Evolutionary conservation across 2,329 filamentous ascomycete species (phyloP).

Genomic region (Akanthomyces uredinophilus): DNA sequence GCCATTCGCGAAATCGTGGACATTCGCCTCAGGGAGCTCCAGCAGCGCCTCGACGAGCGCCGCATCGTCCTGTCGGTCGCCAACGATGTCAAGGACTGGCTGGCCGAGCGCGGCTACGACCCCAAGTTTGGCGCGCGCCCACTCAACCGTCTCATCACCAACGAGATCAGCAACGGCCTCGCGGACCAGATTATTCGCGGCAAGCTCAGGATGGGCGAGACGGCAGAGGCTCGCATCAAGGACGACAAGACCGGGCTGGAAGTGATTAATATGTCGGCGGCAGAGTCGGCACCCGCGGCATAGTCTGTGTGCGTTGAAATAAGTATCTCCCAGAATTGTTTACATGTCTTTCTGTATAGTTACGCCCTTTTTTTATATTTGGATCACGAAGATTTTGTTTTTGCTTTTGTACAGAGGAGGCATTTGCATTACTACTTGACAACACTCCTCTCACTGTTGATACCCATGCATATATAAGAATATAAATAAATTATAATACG

Average conservation of each 20-base stretch:
- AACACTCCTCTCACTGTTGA: constrained; percentile 3
- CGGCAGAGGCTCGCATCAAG: constrained; percentile 64
- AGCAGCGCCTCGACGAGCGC: constrained; percentile 75
- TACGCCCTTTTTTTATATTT: constrained; percentile 1
- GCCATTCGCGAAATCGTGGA: constrained; percentile 91
- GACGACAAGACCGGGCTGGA: constrained; percentile 55
- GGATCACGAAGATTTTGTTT: background rate
- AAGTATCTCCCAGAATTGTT: background rate
- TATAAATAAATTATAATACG: background rate
- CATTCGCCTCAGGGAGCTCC: constrained; percentile 81
- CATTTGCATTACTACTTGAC: background rate
- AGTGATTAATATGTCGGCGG: constrained; percentile 29
- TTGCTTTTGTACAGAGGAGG: background rate
- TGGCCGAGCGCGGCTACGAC: constrained; percentile 85
- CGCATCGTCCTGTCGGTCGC: constrained; percentile 72
- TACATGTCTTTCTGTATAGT: background rate
- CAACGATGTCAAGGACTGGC: constrained; percentile 72
- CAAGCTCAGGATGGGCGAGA: constrained; percentile 69
- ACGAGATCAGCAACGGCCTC: constrained; percentile 80
- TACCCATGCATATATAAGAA: constrained; percentile 5
- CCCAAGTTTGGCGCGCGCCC: constrained; percentile 87
- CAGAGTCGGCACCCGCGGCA: background rate
- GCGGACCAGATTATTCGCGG: constrained; percentile 92
- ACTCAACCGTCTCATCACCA: constrained; percentile 83
- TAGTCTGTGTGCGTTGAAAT: background rate